These are phyloP conservation scores for Lentinula boryana DNA, from an alignment of 768 basidiomycete genomes.

Conservation along the genomic window DNA sequence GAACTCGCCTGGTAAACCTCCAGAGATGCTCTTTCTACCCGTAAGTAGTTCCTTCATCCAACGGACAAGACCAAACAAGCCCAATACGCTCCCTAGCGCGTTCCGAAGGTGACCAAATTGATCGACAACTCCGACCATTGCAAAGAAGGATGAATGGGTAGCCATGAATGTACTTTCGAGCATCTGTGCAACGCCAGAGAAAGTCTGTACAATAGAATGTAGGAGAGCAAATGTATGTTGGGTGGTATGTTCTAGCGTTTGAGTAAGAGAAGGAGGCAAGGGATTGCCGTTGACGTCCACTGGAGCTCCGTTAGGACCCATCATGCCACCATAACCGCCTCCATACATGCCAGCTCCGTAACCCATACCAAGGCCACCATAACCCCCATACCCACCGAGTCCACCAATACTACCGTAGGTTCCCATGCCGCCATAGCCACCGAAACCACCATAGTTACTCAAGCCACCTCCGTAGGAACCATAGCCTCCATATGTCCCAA, in stretches of 20 bases:
- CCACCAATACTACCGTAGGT: constrained; percentile 30
- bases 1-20: constrained; percentile 59
- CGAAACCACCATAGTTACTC: constrained; percentile 38
- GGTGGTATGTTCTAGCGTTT: constrained; percentile 84
- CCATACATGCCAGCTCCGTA: constrained; percentile 23
- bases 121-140: constrained; percentile 94
- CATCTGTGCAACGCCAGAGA: constrained; percentile 93
- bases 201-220: constrained; percentile 93
- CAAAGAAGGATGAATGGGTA: constrained; percentile 91
- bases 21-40: constrained; percentile 23
- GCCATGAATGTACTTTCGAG: constrained; percentile 98
- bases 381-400: constrained; percentile 27
- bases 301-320: constrained; percentile 26
- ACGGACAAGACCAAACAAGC: constrained; percentile 82
- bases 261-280: constrained; percentile 69
- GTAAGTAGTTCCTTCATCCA: constrained; percentile 73
- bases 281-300: constrained; percentile 24
- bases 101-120: constrained; percentile 90
- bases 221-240: constrained; percentile 90
- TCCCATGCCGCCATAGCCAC: constrained; percentile 33
- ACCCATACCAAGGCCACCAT: constrained; percentile 33
- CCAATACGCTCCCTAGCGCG: constrained; percentile 89
- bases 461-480: constrained; percentile 16
- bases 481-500: constrained; percentile 22
- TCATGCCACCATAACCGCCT: constrained; percentile 23